Base-by-base conservation (phyloP, 2,329 filamentous ascomycete species). In the Zymoseptoria tritici region DNA sequence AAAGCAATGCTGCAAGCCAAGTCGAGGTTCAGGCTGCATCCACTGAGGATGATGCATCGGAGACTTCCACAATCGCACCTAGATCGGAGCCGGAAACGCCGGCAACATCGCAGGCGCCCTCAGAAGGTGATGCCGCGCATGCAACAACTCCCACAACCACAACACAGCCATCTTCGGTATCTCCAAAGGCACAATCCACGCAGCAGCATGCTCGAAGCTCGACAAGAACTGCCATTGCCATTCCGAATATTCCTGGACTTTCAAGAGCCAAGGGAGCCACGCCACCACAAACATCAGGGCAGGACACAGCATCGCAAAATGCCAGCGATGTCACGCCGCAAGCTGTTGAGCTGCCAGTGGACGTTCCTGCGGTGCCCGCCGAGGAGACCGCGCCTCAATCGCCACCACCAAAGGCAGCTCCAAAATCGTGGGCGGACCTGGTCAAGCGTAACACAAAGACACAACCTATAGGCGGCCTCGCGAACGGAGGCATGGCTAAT, bases 381-480 rank as follows among this genome's bases (percentile, higher is more conserved):
- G 53, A 60, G 7, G 63, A 65, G n/a, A 54, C 67, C 7, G 75
- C 76, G 22, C 72, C 75, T 49, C 64, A 74, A 16, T 64, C 72
- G 4, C 66, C 73, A 8, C 66, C 70, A 55, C 66, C 70, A 29
- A 64, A 64, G 13, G 56, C 63, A 46, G 60, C 66, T 11, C 77
- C 77, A 9, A 80, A 86, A 68, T 85, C 84, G 1, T 90, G 87
- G 87, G 85, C 87, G 24, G 86, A 87, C 63, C 77, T 90, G 52
- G 81, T 90, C 56, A 81, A 84, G 57, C 81, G 82, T 65, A 73
- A 77, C 11, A 61, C 63, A 3, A 67, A 65, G 51, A 57, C 67
- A 11, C 68, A 67, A 31, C 64, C 76, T 52, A 66, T 74, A 53
- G 67, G 70, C 21, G 66, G 71, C n/a, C 24, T 57, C 9, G 59